A percentile compares a stretch with the other conserved stretches of the same genome.
Conservation (phyloP, 2,329 filamentous ascomycete genomes). For the Cladophialophora immunda region DNA sequence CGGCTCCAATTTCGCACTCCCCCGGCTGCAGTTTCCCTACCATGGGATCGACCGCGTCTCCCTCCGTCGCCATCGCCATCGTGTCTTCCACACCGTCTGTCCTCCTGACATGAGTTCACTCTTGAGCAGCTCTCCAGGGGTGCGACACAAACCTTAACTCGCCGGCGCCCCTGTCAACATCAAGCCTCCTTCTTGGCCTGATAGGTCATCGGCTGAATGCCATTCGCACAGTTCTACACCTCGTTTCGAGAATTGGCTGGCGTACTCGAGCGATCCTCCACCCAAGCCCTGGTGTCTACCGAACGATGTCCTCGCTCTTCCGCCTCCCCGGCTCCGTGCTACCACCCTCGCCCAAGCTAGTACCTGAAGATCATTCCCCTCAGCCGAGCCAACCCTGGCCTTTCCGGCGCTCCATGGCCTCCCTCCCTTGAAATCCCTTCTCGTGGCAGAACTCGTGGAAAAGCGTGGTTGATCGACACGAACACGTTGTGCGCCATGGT, state of each 20-base stretch:
- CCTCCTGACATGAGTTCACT: background rate
- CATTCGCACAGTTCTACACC: conserved; percentile 5
- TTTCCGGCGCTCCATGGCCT: background rate
- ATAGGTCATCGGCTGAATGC: background rate
- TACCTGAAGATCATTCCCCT: conserved; percentile 27
- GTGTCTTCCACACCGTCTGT: background rate
- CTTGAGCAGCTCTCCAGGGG: background rate
- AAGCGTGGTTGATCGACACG: conserved; percentile 7
- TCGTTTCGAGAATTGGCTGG: conserved; percentile 5
- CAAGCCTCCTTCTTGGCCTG: background rate
- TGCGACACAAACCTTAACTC: background rate
- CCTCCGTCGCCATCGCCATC: background rate
- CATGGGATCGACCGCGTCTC: background rate
- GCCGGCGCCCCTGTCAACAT: background rate
- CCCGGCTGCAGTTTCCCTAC: conserved; percentile 3
- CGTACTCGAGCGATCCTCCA: background rate
- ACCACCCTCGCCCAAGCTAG: conserved; percentile 16
- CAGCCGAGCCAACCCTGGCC: conserved; percentile 5
- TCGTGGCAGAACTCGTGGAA: conserved; percentile 22
- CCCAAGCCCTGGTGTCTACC: background rate
- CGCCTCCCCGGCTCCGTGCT: conserved; percentile 3
- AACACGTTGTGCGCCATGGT: background rate
- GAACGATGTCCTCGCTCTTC: background rate
- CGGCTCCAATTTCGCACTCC: background rate
- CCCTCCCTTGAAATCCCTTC: background rate